Evolutionary conservation across 176 grass and related monocot species (phyloP).

Genomic region (Eragrostis nindensis): DNA sequence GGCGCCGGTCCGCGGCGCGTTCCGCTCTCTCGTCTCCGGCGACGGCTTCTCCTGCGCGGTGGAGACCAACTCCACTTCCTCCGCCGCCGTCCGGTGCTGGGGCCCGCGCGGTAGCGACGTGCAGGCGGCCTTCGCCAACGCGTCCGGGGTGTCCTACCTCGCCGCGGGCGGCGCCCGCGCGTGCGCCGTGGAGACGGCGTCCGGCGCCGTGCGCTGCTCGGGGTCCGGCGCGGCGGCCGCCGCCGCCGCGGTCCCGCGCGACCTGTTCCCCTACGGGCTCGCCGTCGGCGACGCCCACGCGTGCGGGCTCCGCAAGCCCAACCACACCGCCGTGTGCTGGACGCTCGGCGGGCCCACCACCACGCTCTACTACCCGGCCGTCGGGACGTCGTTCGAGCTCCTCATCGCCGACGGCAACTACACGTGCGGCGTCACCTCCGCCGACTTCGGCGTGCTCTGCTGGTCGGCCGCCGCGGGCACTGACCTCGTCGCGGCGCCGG

Average conservation of each 20-base stretch:
- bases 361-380: slow-evolving; percentile 20
- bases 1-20: accelerated
- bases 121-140: slow-evolving; percentile 42
- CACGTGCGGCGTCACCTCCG: slow-evolving; percentile 67
- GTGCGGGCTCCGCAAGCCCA: slow-evolving; percentile 52
- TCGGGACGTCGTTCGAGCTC: slow-evolving; percentile 47
- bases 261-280: slow-evolving; percentile 43
- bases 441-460: slow-evolving; percentile 54
- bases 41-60: slow-evolving; percentile 75
- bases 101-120: slow-evolving; percentile 40
- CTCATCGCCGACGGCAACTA: slow-evolving; percentile 73
- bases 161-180: slow-evolving; percentile 53
- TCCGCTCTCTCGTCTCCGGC: slow-evolving; percentile 70
- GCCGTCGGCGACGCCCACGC: slow-evolving; percentile 72
- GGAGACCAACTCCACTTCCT: not conserved
- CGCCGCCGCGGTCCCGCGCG: not conserved
- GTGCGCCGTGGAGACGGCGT: slow-evolving; percentile 40
- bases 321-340: slow-evolving; percentile 76
- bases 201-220: slow-evolving; percentile 48
- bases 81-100: slow-evolving; percentile 61
- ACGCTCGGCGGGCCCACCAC: slow-evolving; percentile 22
- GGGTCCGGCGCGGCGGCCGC: not conserved
- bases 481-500: not conserved
- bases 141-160: slow-evolving; percentile 35
- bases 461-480: slow-evolving; percentile 24